A percentile compares a stretch with the other conserved stretches of the same genome.
These are phyloP conservation scores for Penicillium sp. DNA, from an alignment of 2,329 filamentous ascomycete genomes.

Conservation along the genomic window DNA sequence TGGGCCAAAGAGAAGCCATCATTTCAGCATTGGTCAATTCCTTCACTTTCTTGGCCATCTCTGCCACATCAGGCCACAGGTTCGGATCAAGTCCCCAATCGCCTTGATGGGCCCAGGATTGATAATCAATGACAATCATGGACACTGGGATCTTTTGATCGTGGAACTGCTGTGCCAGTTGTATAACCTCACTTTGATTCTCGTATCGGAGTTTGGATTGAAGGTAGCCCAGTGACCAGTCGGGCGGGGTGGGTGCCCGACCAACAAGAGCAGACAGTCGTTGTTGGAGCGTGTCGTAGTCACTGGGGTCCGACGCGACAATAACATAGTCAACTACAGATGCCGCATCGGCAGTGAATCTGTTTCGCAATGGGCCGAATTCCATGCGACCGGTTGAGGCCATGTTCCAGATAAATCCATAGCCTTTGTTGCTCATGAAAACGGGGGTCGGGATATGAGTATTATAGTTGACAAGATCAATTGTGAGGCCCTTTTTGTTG, in stretches of 20 bases:
- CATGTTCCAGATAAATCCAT: slow-evolving; percentile 67
- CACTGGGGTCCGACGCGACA: slow-evolving; percentile 50
- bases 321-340: slow-evolving; percentile 63
- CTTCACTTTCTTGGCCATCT: slow-evolving; percentile 62
- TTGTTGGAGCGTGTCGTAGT: slow-evolving; percentile 56
- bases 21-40: slow-evolving; percentile 58
- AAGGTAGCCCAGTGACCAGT: slow-evolving; percentile 66
- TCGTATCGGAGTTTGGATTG: slow-evolving; percentile 66
- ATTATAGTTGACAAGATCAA: slow-evolving; percentile 66
- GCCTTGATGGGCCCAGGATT: slow-evolving; percentile 65
- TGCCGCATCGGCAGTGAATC: slow-evolving; percentile 59
- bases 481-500: slow-evolving; percentile 60
- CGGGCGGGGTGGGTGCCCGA: slow-evolving; percentile 62
- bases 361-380: slow-evolving; percentile 59
- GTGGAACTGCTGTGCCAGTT: slow-evolving; percentile 59
- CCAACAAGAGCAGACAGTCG: slow-evolving; percentile 58
- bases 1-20: slow-evolving; percentile 70
- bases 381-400: slow-evolving; percentile 61
- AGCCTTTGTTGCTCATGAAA: slow-evolving; percentile 58
- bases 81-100: slow-evolving; percentile 65
- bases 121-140: slow-evolving; percentile 65
- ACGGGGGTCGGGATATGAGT: slow-evolving; percentile 65
- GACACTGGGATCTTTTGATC: slow-evolving; percentile 58
- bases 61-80: slow-evolving; percentile 64
- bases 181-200: slow-evolving; percentile 62